Percentiles rank a stretch among this genome's conserved stretches.
Conservation (phyloP, 106 monocot species). For the Platanthera zijinensis region DNA sequence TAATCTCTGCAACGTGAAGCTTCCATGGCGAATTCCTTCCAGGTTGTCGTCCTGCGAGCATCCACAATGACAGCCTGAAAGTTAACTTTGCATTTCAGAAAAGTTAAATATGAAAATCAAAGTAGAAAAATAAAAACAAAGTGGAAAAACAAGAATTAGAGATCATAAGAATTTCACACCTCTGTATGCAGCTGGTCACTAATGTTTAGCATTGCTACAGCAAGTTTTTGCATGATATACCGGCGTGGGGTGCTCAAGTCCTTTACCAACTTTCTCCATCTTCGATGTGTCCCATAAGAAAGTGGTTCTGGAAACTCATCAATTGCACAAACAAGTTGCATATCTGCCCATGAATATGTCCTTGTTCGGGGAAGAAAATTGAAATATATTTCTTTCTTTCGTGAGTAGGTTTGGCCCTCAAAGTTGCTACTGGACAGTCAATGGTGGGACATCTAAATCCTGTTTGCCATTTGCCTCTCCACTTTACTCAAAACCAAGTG, state of each 20-base stretch:
- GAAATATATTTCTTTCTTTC: slow-evolving; percentile 73
- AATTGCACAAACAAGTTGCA: slow-evolving; percentile 60
- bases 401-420: slow-evolving; percentile 87
- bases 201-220: slow-evolving; percentile 55
- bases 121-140: neutral
- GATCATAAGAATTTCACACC: slow-evolving; percentile 25
- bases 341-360: slow-evolving; percentile 84
- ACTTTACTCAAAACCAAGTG: slow-evolving; percentile 45
- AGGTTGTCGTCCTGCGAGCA: slow-evolving; percentile 45
- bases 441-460: slow-evolving; percentile 62
- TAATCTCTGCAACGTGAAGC: slow-evolving; percentile 56
- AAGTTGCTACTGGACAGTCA: slow-evolving; percentile 71
- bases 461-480: slow-evolving; percentile 98
- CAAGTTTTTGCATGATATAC: slow-evolving; percentile 69
- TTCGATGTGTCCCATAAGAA: slow-evolving; percentile 60
- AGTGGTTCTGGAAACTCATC: slow-evolving; percentile 68
- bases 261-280: slow-evolving; percentile 71
- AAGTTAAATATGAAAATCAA: neutral
- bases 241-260: slow-evolving; percentile 53
- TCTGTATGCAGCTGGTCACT: slow-evolving; percentile 65
- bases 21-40: slow-evolving; percentile 79
- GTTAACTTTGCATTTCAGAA: slow-evolving; percentile 1
- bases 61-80: slow-evolving; percentile 55
- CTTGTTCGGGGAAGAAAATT: slow-evolving; percentile 73
- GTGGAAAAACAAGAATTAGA: neutral